Percentiles rank a stretch among this genome's conserved stretches.
Conservation (phyloP, 176 grass and related monocot species). For the Metroxylon sagu region DNA sequence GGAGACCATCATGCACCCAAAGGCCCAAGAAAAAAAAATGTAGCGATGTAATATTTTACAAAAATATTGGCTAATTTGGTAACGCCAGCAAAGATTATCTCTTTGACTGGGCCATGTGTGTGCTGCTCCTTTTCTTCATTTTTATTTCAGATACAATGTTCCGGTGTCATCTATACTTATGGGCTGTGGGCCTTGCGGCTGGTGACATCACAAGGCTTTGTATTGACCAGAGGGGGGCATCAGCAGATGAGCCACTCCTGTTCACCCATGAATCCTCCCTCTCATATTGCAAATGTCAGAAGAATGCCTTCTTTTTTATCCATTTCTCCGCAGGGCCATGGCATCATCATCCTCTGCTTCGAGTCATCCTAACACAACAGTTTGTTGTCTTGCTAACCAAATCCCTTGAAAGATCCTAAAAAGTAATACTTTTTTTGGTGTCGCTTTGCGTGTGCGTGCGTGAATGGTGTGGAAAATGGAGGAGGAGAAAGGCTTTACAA, state of each 20-base stretch:
- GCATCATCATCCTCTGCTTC: neutral
- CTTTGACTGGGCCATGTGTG: slow-evolving; percentile 2
- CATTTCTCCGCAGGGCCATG: too few species aligned
- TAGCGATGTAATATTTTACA: too few species aligned
- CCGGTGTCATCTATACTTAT: neutral
- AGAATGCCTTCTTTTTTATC: neutral
- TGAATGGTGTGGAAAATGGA: too few species aligned
- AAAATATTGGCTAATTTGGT: too few species aligned
- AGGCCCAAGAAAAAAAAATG: too few species aligned
- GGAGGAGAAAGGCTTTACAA: too few species aligned
- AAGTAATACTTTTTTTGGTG: too few species aligned
- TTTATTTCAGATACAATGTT: neutral
- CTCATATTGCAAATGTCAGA: neutral
- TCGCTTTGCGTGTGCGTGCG: too few species aligned
- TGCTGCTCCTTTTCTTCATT: neutral
- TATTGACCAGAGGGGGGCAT: slow-evolving; percentile 4
- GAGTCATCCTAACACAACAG: slow-evolving; percentile 3
- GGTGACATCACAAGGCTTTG: slow-evolving; percentile 7
- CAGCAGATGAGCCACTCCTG: slow-evolving; percentile 8
- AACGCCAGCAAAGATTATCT: too few species aligned
- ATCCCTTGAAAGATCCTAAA: neutral
- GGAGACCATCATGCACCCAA: too few species aligned
- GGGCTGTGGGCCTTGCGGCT: neutral
- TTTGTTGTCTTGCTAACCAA: slow-evolving; percentile 1
- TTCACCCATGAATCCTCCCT: neutral